A percentile compares a stretch with the other conserved stretches of the same genome.
phyloP scores from a whole-genome alignment of 129 eudicot species.

The Helichrysum umbraculigerum region DNA sequence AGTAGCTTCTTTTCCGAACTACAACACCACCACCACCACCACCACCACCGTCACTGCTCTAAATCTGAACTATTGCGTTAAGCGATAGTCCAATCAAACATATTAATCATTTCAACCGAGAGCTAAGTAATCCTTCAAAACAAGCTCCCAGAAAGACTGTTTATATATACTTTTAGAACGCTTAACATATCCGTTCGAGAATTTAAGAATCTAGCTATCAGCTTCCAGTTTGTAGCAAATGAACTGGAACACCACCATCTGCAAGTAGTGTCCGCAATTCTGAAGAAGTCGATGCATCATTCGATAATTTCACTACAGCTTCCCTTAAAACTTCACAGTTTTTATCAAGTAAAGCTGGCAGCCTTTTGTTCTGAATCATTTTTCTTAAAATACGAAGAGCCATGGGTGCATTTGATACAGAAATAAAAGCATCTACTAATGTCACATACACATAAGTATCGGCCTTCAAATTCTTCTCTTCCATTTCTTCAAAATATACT shows the following conservation, averaged over 20 bases:
- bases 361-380: slow-evolving; percentile 43
- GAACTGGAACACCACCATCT: slow-evolving; percentile 37
- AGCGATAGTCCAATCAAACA: neutral
- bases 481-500: slow-evolving; percentile 58
- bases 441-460: slow-evolving; percentile 59
- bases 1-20: neutral
- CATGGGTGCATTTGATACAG: slow-evolving; percentile 45
- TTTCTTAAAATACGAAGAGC: slow-evolving; percentile 49
- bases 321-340: slow-evolving; percentile 41
- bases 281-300: slow-evolving; percentile 44
- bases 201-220: slow-evolving; percentile 5
- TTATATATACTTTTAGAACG: slow-evolving; percentile 20
- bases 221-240: slow-evolving; percentile 28
- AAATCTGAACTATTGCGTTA: neutral
- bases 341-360: slow-evolving; percentile 47
- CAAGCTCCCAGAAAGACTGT: slow-evolving; percentile 14
- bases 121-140: slow-evolving; percentile 18
- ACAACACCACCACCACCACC: neutral
- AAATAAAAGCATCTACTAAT: slow-evolving; percentile 56
- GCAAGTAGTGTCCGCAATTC: slow-evolving; percentile 40
- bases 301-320: slow-evolving; percentile 39
- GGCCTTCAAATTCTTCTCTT: slow-evolving; percentile 54
- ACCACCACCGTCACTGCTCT: neutral
- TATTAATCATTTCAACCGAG: neutral
- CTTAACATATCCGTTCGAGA: neutral